A percentile compares a stretch with the other conserved stretches of the same genome.
phyloP scores from a whole-genome alignment of 2,329 filamentous ascomycete species.

The Ophiostoma triangulosporum region DNA sequence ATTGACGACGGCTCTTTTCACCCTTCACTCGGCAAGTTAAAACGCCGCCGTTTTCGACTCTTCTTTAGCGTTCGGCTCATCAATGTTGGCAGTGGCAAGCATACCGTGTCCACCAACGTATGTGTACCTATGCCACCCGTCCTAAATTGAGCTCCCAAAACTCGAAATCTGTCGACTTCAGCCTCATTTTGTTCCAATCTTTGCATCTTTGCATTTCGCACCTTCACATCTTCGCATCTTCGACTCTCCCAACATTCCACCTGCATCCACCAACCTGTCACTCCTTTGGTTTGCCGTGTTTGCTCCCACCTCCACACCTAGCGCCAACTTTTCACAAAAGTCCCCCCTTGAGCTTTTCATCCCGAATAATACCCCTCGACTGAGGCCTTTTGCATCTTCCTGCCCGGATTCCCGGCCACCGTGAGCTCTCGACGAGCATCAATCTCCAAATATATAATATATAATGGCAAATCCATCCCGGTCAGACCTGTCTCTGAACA shows the following conservation, averaged over 20 bases:
- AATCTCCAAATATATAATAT: conserved; percentile 49
- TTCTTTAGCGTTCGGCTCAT: not conserved
- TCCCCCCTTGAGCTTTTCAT: not conserved
- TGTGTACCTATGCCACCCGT: not conserved
- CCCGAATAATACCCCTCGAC: not conserved
- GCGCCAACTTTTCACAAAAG: not conserved
- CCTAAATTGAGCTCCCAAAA: not conserved
- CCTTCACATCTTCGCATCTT: not conserved
- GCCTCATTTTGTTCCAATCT: not conserved
- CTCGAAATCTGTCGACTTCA: not conserved
- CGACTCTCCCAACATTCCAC: not conserved
- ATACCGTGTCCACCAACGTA: not conserved
- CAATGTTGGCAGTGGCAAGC: not conserved
- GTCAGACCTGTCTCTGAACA: conserved; percentile 78
- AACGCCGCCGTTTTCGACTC: not conserved
- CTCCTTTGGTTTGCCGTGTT: not conserved
- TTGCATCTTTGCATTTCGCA: too few species aligned
- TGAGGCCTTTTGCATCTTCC: not conserved
- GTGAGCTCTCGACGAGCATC: not conserved
- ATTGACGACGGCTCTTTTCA: not conserved
- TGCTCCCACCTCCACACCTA: not conserved
- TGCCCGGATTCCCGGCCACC: not conserved
- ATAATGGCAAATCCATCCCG: conserved; percentile 82
- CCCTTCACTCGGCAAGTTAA: not conserved
- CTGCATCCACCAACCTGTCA: not conserved